Base-by-base conservation (phyloP, 176 grass and related monocot species). In the Hordeum marinum region DNA sequence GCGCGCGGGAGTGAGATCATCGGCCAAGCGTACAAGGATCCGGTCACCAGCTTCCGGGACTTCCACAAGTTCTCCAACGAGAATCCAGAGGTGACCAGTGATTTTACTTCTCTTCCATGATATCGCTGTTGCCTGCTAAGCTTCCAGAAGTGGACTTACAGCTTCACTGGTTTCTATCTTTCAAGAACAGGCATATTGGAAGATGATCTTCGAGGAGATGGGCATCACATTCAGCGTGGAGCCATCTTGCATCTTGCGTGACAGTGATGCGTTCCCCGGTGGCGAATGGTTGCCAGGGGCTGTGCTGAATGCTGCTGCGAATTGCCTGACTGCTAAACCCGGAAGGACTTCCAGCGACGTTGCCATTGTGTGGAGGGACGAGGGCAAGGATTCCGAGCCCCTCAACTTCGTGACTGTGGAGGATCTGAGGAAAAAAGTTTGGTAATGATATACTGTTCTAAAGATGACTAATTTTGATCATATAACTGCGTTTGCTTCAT, bases 151-250 rank as follows among this genome's bases (percentile, higher is more conserved):
- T 76, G 68, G 58, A 11, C 36, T 64, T 50, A 58, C 32, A 18
- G 52, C 45, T n/a, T 88, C 34, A 68, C 21, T 4, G 26, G 63
- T 55, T 9, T 50, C 8, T 82, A 23, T 11, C 13, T 71, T 68
- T 36, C 58, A 72, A 76, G 26, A 45, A 69, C 82, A 98, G 96
- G 81, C 14, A 61, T 98, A 92, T 27, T 98, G 96, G 96, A 98
- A 88, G 78, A 76, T 92, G 86, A 63, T 95, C 43, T 94, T 98
- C 67, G 91, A 98, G 63, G 96, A 92, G 57, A 98, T 98, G 93
- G 82, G 80, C 24, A 52, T 98, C 79, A 52, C 83, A 79, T 98
- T 98, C 78, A 87, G 78, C 61, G 80, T 70, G 61, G 73, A 83
- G 35, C 87, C 91, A 48, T 92, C 93, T 29, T 94, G 96, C 77